These are phyloP conservation scores for Aspergillus sp. DNA, from an alignment of 2,329 filamentous ascomycete species.

Conservation along the genomic window DNA sequence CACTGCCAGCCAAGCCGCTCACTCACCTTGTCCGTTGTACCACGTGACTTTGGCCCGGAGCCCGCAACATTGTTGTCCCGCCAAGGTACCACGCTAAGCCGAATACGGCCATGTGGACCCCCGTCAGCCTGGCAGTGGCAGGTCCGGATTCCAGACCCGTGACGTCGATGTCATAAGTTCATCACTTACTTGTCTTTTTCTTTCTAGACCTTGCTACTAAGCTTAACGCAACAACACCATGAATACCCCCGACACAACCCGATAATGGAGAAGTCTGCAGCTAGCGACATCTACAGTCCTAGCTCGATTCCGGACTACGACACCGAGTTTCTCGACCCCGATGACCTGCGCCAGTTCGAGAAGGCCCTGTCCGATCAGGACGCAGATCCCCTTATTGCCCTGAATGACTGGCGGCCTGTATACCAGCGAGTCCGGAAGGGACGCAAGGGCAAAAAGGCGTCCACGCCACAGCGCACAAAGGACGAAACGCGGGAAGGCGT, in stretches of 20 bases:
- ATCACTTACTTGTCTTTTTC: background rate
- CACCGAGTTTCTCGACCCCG: conserved; percentile 71
- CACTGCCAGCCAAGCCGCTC: no score
- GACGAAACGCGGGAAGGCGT: conserved; percentile 96
- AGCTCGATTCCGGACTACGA: conserved; percentile 74
- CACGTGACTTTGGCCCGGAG: background rate
- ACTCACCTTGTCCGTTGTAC: no score
- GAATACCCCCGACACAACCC: conserved; percentile 18
- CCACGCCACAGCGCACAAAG: conserved; percentile 57
- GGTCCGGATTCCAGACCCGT: background rate
- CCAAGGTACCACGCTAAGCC: background rate
- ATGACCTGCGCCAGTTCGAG: conserved; percentile 75
- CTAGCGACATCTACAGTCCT: conserved; percentile 62
- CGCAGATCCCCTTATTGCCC: conserved; percentile 73
- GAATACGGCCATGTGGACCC: background rate
- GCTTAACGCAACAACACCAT: conserved; percentile 28
- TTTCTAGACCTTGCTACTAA: background rate
- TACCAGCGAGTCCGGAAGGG: conserved; percentile 65
- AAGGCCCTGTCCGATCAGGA: conserved; percentile 81
- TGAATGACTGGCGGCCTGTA: conserved; percentile 94
- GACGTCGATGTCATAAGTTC: conserved; percentile 16
- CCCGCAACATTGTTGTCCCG: background rate
- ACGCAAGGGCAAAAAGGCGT: background rate
- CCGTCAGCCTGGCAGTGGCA: background rate
- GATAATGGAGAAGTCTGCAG: conserved; percentile 25